phyloP scores from a whole-genome alignment of 148 eudicot species.

The Gaultheria prostrata region DNA sequence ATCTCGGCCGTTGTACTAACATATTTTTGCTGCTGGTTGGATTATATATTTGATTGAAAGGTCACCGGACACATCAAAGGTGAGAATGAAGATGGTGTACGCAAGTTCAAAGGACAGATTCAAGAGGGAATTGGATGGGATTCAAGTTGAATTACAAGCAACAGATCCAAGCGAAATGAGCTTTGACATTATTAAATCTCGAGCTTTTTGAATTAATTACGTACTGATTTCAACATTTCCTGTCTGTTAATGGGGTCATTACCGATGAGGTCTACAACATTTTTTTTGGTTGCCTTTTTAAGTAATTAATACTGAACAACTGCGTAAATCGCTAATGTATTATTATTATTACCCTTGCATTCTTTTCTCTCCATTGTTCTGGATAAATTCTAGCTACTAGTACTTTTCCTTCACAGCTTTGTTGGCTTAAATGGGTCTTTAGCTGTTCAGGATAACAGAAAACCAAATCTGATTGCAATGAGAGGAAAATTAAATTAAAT shows the following conservation, averaged over 20 bases:
- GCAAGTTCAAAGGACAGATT: constrained; percentile 92
- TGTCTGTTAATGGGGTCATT: neutral
- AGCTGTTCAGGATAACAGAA: no score
- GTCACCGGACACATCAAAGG: constrained; percentile 78
- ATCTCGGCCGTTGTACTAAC: no score
- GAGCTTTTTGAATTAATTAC: constrained; percentile 38
- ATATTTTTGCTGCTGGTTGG: no score
- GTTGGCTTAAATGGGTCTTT: neutral
- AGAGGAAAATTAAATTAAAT: neutral
- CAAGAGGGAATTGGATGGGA: constrained; percentile 87
- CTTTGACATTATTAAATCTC: constrained; percentile 59
- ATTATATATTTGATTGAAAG: constrained; percentile 25
- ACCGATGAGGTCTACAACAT: neutral
- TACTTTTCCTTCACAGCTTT: neutral
- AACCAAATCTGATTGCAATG: neutral
- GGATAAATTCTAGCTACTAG: neutral
- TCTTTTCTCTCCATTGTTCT: neutral
- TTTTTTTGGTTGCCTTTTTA: neutral
- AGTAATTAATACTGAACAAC: neutral
- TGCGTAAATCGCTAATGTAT: neutral
- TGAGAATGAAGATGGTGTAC: constrained; percentile 93
- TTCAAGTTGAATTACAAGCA: constrained; percentile 82
- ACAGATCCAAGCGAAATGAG: constrained; percentile 93
- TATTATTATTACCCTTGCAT: neutral
- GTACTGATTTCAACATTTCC: neutral